Conservation (phyloP, 1,139 yeast species). For the Yamadazyma sp. region DNA sequence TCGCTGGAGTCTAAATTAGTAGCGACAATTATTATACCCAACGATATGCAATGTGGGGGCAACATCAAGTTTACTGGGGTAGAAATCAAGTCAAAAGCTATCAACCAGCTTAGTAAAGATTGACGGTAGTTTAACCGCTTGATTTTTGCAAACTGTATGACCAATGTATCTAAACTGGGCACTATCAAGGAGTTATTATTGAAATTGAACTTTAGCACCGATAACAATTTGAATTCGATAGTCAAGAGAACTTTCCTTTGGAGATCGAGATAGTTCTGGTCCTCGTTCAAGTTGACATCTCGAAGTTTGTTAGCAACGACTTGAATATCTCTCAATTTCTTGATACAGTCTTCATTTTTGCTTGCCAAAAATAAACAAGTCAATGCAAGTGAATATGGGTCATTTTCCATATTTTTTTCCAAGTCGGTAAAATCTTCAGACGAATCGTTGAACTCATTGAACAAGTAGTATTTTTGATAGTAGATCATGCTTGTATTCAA, state of each 20-base stretch:
- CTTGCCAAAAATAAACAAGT: constrained; percentile 78
- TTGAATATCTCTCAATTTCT: constrained; percentile 67
- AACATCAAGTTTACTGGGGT: constrained; percentile 69
- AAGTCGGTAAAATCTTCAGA: constrained; percentile 20
- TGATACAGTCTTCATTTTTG: constrained; percentile 87
- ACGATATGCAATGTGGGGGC: constrained; percentile 81
- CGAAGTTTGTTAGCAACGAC: constrained; percentile 40
- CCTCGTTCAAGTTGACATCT: constrained; percentile 28
- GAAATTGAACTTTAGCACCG: constrained; percentile 74
- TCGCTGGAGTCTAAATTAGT: constrained; percentile 43
- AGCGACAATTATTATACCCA: constrained; percentile 55
- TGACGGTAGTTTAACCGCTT: constrained; percentile 46
- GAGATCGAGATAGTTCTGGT: constrained; percentile 34
- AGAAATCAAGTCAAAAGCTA: constrained; percentile 71
- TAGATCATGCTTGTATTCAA: constrained; percentile 68
- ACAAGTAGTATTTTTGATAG: constrained; percentile 69
- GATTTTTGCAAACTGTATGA: constrained; percentile 66
- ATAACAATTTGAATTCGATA: constrained; percentile 72
- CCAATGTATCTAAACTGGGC: constrained; percentile 59
- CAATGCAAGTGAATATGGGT: constrained; percentile 59
- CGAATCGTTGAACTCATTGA: constrained; percentile 53
- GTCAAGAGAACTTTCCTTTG: constrained; percentile 55
- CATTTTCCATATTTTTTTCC: constrained; percentile 30
- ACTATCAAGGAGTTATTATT: constrained; percentile 50
- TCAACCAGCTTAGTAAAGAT: constrained; percentile 68